Evolutionary conservation across 192 early-diverging fungal species (phyloP).

Genomic region (Podila epicladia): DNA sequence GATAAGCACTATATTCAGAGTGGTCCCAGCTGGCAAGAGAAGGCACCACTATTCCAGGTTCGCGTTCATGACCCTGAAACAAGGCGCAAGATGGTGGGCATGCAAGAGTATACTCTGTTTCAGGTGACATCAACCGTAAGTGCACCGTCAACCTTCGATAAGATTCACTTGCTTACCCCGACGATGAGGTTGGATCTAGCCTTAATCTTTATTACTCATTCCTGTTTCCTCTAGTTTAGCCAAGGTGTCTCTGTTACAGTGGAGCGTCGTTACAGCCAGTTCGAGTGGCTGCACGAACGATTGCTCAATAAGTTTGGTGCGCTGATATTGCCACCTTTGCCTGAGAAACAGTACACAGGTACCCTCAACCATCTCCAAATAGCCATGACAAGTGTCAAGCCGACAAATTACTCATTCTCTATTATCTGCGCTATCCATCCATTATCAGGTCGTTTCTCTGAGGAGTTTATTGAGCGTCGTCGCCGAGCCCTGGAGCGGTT

Average conservation of each 20-base stretch:
- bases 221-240: slow-evolving; percentile 28
- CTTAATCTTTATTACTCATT: not conserved
- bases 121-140: slow-evolving; percentile 52
- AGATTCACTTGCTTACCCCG: not conserved
- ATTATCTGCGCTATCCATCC: not conserved
- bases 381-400: not conserved
- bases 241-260: slow-evolving; percentile 52
- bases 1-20: slow-evolving; percentile 57
- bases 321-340: slow-evolving; percentile 47
- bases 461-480: slow-evolving; percentile 54
- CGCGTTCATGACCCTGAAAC: slow-evolving; percentile 55
- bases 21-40: slow-evolving; percentile 56
- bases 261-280: slow-evolving; percentile 55
- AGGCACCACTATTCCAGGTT: slow-evolving; percentile 50
- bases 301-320: slow-evolving; percentile 52
- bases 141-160: not conserved
- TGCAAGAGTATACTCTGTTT: slow-evolving; percentile 57
- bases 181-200: not conserved
- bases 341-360: slow-evolving; percentile 57
- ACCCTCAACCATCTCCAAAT: not conserved
- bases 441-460: slow-evolving; percentile 51
- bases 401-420: not conserved
- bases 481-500: slow-evolving; percentile 51
- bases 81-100: slow-evolving; percentile 53
- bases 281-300: slow-evolving; percentile 54